A percentile compares a stretch with the other conserved stretches of the same genome.
Conservation (phyloP, 169 alveolate species). For the Pseudocohnilembus persalinus region DNA sequence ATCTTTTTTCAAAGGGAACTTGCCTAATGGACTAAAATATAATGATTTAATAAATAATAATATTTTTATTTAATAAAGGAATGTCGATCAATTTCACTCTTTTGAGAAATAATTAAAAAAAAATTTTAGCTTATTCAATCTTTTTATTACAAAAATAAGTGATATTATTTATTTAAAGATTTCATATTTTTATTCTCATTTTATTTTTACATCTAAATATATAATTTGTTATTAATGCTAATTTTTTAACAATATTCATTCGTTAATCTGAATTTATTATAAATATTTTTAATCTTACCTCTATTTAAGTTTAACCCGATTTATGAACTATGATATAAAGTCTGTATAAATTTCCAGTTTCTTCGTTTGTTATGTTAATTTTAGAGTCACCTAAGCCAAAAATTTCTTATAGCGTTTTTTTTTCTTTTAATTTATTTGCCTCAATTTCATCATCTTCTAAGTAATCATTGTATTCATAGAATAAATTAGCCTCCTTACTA, state of each 20-base stretch:
- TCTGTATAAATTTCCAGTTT: not conserved
- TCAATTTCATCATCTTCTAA: slow-evolving; percentile 28
- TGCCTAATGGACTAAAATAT: too few relatives aligned
- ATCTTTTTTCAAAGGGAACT: not conserved
- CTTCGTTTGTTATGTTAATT: slow-evolving; percentile 15
- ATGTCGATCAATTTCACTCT: too few relatives aligned
- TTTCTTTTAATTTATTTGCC: not conserved
- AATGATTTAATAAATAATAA: too few relatives aligned
- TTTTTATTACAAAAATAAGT: too few relatives aligned
- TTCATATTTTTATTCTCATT: too few relatives aligned
- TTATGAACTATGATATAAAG: not conserved
- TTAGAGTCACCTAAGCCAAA: slow-evolving; percentile 11
- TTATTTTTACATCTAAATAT: too few relatives aligned
- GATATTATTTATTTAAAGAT: too few relatives aligned
- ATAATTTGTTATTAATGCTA: not conserved
- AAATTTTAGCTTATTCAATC: too few relatives aligned
- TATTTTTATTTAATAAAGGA: too few relatives aligned
- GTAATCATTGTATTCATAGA: slow-evolving; percentile 14
- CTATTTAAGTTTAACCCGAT: not conserved
- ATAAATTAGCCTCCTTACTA: not conserved
- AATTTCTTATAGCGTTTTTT: not conserved
- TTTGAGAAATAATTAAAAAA: too few relatives aligned
- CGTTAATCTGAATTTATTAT: too few relatives aligned
- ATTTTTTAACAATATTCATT: too few relatives aligned
- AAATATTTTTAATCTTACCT: not conserved